phyloP scores from a whole-genome alignment of 768 basidiomycete genomes.

The Hirschioporus abietinus region DNA sequence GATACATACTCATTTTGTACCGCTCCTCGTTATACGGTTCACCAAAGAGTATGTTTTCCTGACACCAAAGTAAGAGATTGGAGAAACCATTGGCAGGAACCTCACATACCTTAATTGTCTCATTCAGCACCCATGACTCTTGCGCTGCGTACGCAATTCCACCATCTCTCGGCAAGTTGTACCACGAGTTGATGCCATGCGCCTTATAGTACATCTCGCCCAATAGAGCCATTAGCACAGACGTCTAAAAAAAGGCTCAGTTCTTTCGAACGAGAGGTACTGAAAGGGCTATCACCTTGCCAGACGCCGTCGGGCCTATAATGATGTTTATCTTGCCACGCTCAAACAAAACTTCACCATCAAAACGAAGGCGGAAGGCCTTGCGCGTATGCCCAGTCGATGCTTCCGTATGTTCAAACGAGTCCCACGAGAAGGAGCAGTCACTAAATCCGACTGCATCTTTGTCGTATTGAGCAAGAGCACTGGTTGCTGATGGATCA shows the following conservation, averaged over 20 bases:
- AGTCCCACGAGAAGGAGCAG: constrained; percentile 25
- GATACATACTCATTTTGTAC: constrained; percentile 24
- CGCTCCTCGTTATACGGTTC: constrained; percentile 29
- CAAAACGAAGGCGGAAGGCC: constrained; percentile 23
- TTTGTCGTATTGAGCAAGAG: neutral
- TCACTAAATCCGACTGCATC: constrained; percentile 20
- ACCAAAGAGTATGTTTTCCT: constrained; percentile 47
- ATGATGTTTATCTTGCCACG: constrained; percentile 50
- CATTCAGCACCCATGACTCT: constrained; percentile 45
- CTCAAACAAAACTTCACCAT: constrained; percentile 41
- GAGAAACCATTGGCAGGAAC: neutral
- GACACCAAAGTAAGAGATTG: neutral
- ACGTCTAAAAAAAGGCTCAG: constrained; percentile 6
- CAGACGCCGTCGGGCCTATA: constrained; percentile 44
- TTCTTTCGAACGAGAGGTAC: neutral
- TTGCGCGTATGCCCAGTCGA: constrained; percentile 14
- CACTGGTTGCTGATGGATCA: neutral
- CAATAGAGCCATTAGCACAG: constrained; percentile 17
- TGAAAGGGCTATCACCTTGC: neutral
- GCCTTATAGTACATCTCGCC: constrained; percentile 27
- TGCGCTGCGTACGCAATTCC: constrained; percentile 46
- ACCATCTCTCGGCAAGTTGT: constrained; percentile 36
- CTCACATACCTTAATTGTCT: constrained; percentile 28
- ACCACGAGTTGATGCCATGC: constrained; percentile 29
- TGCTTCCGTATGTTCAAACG: constrained; percentile 5